Evolutionary conservation across 345 rosid species (phyloP).

Genomic region (Corchorus capsularis): DNA sequence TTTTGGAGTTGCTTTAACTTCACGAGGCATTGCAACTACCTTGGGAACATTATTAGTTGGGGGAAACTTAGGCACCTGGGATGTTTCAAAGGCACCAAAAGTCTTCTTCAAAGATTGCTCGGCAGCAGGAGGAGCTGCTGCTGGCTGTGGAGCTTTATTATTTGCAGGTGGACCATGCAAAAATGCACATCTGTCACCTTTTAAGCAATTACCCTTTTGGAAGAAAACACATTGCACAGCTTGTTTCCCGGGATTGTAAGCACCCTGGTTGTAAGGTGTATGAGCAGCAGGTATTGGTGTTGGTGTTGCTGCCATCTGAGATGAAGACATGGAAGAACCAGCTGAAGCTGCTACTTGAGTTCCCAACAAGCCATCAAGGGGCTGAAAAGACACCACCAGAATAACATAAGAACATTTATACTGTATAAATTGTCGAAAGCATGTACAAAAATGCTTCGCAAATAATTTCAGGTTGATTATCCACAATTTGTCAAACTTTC

Average conservation of each 20-base stretch:
- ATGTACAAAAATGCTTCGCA: not conserved
- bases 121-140: slow-evolving; percentile 27
- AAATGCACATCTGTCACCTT: slow-evolving; percentile 89
- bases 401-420: not conserved
- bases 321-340: slow-evolving; percentile 46
- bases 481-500: not conserved
- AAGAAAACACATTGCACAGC: slow-evolving; percentile 82
- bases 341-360: slow-evolving; percentile 48
- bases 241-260: slow-evolving; percentile 45
- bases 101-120: slow-evolving; percentile 43
- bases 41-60: slow-evolving; percentile 35
- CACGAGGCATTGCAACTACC: slow-evolving; percentile 32
- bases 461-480: not conserved
- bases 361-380: slow-evolving; percentile 88
- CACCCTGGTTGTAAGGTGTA: slow-evolving; percentile 35
- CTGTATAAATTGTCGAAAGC: not conserved
- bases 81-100: slow-evolving; percentile 35
- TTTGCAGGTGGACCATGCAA: slow-evolving; percentile 58
- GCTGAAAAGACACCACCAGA: slow-evolving; percentile 50
- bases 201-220: slow-evolving; percentile 78
- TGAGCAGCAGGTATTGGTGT: slow-evolving; percentile 19
- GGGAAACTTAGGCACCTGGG: slow-evolving; percentile 40
- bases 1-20: slow-evolving; percentile 36
- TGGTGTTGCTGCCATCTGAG: slow-evolving; percentile 23
- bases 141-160: slow-evolving; percentile 43